Evolutionary conservation across 495 filamentous ascomycete species (phyloP).

Genomic region (Polyplosphaeria fusca): DNA sequence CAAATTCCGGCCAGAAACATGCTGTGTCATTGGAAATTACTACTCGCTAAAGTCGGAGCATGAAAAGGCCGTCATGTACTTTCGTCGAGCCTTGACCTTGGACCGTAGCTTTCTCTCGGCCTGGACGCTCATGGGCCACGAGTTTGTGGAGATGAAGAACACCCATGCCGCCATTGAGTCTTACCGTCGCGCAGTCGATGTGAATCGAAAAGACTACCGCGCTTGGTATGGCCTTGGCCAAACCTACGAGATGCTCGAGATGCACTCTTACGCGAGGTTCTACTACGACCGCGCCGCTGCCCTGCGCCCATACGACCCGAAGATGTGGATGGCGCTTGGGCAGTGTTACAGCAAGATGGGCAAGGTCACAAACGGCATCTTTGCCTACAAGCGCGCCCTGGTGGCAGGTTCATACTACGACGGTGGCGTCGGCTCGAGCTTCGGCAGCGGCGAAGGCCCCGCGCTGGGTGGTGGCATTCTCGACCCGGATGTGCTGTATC

Average conservation of each 20-base stretch:
- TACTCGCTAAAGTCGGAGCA: slow-evolving; percentile 90
- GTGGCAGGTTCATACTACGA: slow-evolving; percentile 80
- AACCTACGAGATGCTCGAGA: slow-evolving; percentile 95
- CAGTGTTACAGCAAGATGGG: slow-evolving; percentile 85
- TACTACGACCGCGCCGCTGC: slow-evolving; percentile 96
- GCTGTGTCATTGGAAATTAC: slow-evolving; percentile 96
- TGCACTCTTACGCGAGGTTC: slow-evolving; percentile 94
- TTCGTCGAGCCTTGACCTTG: slow-evolving; percentile 90
- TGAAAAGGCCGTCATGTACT: slow-evolving; percentile 97
- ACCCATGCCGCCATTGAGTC: slow-evolving; percentile 97
- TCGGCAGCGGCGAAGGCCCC: slow-evolving; percentile 34
- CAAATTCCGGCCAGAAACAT: slow-evolving; percentile 95
- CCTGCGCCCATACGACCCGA: slow-evolving; percentile 85
- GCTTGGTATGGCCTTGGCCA: slow-evolving; percentile 98
- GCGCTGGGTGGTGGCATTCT: slow-evolving; percentile 54
- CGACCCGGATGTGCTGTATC: slow-evolving; percentile 84
- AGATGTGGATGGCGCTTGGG: slow-evolving; percentile 98
- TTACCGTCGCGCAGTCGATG: slow-evolving; percentile 92
- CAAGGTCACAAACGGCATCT: slow-evolving; percentile 79
- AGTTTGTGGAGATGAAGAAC: slow-evolving; percentile 99
- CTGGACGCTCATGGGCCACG: slow-evolving; percentile 99
- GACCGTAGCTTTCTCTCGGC: slow-evolving; percentile 89
- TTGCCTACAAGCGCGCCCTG: slow-evolving; percentile 88
- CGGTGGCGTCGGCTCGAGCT: slow-evolving; percentile 44
- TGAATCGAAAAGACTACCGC: slow-evolving; percentile 94